Evolutionary conservation across 179 eudicot genomes (phyloP).

Genomic region (Spinacia oleracea): DNA sequence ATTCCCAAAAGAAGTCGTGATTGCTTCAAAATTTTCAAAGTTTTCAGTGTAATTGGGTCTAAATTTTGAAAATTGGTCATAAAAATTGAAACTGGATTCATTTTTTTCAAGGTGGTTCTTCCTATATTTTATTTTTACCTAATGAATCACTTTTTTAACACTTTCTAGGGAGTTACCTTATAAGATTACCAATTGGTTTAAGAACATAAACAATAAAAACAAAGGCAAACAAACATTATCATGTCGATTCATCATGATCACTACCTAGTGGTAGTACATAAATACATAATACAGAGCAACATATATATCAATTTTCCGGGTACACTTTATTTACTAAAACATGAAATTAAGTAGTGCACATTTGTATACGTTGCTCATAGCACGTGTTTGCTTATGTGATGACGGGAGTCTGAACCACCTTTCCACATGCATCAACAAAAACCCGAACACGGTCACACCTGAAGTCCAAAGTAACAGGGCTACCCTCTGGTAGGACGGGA

Average conservation of each 20-base stretch:
- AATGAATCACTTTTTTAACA: too few relatives aligned
- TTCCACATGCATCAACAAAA: neutral
- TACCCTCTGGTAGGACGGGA: neutral
- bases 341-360: neutral
- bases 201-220: too few relatives aligned
- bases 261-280: too few relatives aligned
- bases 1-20: neutral
- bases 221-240: too few relatives aligned
- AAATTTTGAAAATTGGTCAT: too few relatives aligned
- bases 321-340: neutral
- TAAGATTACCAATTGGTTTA: too few relatives aligned
- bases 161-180: too few relatives aligned
- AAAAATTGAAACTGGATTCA: too few relatives aligned
- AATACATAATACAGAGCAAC: neutral
- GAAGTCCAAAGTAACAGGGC: neutral
- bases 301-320: neutral
- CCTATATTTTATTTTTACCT: too few relatives aligned
- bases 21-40: neutral
- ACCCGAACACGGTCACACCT: slow-evolving; percentile 7
- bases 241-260: too few relatives aligned
- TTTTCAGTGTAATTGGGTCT: too few relatives aligned
- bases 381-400: neutral
- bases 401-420: neutral
- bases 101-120: too few relatives aligned
- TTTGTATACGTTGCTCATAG: neutral